These are phyloP conservation scores for Gleditsia sinensis DNA, from an alignment of 306 rosid species.

Conservation along the genomic window DNA sequence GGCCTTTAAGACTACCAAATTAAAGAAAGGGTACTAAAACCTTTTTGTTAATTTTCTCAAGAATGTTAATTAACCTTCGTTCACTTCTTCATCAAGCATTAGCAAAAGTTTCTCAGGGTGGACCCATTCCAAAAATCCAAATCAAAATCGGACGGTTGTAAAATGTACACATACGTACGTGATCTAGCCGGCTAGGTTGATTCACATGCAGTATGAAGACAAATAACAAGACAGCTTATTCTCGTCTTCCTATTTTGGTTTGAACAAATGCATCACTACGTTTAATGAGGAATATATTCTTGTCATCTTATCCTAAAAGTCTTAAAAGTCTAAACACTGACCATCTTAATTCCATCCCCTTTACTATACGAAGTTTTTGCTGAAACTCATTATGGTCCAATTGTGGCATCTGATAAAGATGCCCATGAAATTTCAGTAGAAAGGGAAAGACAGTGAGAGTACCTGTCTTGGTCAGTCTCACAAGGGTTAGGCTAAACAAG, in stretches of 20 bases:
- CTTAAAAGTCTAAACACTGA: not conserved
- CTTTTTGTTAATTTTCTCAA: too few relatives aligned
- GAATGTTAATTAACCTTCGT: too few relatives aligned
- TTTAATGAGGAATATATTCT: slow-evolving; percentile 34
- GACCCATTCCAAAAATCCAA: not conserved
- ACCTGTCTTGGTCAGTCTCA: not conserved
- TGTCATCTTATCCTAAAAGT: slow-evolving; percentile 24
- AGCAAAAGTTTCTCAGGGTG: slow-evolving; percentile 26
- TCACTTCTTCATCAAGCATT: not conserved
- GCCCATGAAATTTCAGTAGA: not conserved
- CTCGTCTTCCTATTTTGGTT: slow-evolving; percentile 23
- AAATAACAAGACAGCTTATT: slow-evolving; percentile 33
- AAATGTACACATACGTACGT: not conserved
- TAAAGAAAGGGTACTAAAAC: not conserved
- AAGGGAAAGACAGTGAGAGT: not conserved
- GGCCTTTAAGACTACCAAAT: slow-evolving; percentile 33
- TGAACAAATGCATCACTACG: slow-evolving; percentile 13
- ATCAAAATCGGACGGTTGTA: slow-evolving; percentile 7
- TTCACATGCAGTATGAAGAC: slow-evolving; percentile 38
- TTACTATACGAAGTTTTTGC: not conserved
- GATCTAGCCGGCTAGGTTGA: not conserved
- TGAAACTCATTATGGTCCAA: not conserved
- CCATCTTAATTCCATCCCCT: not conserved
- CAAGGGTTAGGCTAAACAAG: not conserved
- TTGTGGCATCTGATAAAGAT: not conserved